A percentile compares a stretch with the other conserved stretches of the same genome.
These are phyloP conservation scores for Lentithecium fluviatile DNA, from an alignment of 495 filamentous ascomycete species.

Conservation along the genomic window DNA sequence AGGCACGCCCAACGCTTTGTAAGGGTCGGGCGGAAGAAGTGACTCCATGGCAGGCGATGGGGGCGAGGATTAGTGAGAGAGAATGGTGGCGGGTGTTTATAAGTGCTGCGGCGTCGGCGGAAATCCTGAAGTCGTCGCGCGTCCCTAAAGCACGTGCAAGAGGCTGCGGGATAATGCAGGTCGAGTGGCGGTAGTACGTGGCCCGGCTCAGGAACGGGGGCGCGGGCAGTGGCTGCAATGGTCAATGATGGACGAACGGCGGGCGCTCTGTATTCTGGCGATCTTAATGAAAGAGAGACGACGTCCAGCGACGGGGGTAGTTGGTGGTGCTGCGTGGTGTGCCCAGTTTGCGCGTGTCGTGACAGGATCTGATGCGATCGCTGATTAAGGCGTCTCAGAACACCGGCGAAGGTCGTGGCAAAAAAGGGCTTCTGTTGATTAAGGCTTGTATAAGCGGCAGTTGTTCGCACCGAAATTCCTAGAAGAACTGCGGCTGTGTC, in stretches of 20 bases:
- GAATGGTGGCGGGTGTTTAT: conserved; percentile 15
- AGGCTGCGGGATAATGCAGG: conserved; percentile 1
- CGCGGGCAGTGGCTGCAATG: not conserved
- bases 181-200: conserved; percentile 21
- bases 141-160: conserved; percentile 25
- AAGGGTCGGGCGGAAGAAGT: conserved; percentile 73
- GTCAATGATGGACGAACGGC: conserved; percentile 2
- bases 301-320: not conserved
- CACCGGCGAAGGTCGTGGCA: conserved; percentile 22
- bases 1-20: conserved; percentile 73
- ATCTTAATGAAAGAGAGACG: not conserved
- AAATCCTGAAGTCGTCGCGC: too few relatives aligned
- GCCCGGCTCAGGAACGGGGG: conserved; percentile 2
- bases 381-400: conserved; percentile 6
- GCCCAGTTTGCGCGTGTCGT: not conserved
- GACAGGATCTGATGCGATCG: not conserved
- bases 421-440: not conserved
- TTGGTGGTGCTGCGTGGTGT: not conserved
- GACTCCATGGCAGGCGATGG: conserved; percentile 55
- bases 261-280: not conserved
- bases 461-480: not conserved
- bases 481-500: conserved; percentile 21
- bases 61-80: conserved; percentile 2
- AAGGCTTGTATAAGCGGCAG: conserved; percentile 7
- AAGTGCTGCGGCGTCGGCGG: conserved; percentile 2